A percentile compares a stretch with the other conserved stretches of the same genome.
These are phyloP conservation scores for Chlorociboria aeruginascens DNA, from an alignment of 495 filamentous ascomycete genomes.

Conservation along the genomic window DNA sequence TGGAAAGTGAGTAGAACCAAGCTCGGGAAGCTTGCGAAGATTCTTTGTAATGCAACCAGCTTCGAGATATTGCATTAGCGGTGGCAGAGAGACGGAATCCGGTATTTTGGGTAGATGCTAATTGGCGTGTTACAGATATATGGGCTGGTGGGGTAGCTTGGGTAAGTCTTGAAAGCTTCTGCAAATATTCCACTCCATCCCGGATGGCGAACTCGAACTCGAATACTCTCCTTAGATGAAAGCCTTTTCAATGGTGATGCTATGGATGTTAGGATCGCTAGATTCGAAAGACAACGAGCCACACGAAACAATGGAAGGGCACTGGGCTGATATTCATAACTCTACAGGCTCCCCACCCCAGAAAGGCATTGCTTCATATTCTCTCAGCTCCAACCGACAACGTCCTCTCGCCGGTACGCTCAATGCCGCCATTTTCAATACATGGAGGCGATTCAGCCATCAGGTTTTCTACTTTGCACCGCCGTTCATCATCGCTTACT, in stretches of 20 bases:
- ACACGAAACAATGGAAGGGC: background rate
- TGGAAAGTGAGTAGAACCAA: conserved; percentile 50
- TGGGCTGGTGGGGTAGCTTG: conserved; percentile 76
- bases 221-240: too few relatives aligned
- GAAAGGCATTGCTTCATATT: conserved; percentile 50
- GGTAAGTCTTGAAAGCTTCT: conserved; percentile 43
- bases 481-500: conserved; percentile 54
- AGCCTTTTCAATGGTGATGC: background rate
- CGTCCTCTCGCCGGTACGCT: conserved; percentile 48
- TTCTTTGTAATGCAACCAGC: conserved; percentile 16
- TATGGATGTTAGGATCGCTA: background rate
- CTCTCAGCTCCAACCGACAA: conserved; percentile 53
- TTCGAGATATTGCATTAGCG: conserved; percentile 11
- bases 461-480: conserved; percentile 61
- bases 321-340: conserved; percentile 4
- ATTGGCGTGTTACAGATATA: conserved; percentile 45
- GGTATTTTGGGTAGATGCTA: conserved; percentile 16
- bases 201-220: too few relatives aligned
- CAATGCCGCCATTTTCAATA: conserved; percentile 54
- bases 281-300: background rate
- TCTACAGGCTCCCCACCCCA: conserved; percentile 38
- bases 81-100: conserved; percentile 9
- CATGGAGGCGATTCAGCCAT: conserved; percentile 38
- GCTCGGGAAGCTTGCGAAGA: background rate
- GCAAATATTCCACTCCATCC: too few relatives aligned